Base-by-base conservation (phyloP, 345 rosid genomes). In the Brassica incana region DNA sequence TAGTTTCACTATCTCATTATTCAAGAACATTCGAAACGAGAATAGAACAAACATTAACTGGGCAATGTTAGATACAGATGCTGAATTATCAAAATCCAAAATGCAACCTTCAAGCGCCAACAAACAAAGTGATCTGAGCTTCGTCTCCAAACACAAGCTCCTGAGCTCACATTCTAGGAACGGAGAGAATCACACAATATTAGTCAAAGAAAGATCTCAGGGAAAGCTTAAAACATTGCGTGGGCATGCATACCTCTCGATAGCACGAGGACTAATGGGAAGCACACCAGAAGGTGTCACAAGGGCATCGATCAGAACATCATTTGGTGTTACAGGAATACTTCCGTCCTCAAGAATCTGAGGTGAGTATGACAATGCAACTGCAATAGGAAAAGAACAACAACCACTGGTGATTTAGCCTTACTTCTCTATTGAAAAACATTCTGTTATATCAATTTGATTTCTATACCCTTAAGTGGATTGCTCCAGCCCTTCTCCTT, bases 291-390 rank as follows among this genome's bases (percentile, higher is more conserved):
- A 82, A 30, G 96, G 90, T 78, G 96, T 77, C 72, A 91, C 90
- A 50, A 95, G 87, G 72, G 96, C 98, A 79, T 91, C 97, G 38
- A 93, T 86, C 29, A 81, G 82, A 25, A 89, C 81, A 81, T 95
- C 98, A 50, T 81, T 76, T 6, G 85, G 71, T 74, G 98, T 89
- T 38, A 88, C 63, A 18, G 98, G 88, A 80, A 95, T 84, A 72
- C 77, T 74, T 81, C 82, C 94, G 33, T 89, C 91, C 71, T 95
- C 96, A 77, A 91, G 66, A 75, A 93, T 89, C 85, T 95, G 99
- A 69, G 82, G 58, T 8, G 97, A 93, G 71, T 93, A 95, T 70
- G 99, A 91, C 73, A 95, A 88, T 36, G 96, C 97, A 84, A 90
- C 99, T 92, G 89, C 90, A 84, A 72, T 71, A 75, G 11, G 32